Percentiles rank a stretch among this genome's conserved stretches.
phyloP scores from a whole-genome alignment of 148 eudicot genomes.

The Vaccinium macrocarpon region DNA sequence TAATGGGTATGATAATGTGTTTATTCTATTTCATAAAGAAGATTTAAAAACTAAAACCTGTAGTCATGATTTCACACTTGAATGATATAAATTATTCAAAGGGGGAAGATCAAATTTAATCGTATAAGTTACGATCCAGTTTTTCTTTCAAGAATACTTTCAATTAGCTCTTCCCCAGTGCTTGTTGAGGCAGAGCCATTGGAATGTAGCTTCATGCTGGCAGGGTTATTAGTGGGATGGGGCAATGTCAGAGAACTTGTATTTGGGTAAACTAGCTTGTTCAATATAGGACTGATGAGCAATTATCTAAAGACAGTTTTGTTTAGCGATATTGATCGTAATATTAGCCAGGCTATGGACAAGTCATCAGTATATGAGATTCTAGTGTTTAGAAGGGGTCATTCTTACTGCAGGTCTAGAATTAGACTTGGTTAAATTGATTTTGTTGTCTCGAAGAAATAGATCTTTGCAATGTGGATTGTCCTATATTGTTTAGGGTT shows the following conservation, averaged over 20 bases:
- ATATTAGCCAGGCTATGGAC: constrained; percentile 6
- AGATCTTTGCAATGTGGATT: neutral
- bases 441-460: neutral
- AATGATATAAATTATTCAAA: neutral
- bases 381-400: neutral
- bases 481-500: neutral
- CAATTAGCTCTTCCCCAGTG: neutral
- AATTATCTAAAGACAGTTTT: neutral
- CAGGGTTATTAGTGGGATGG: neutral
- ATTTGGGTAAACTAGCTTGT: neutral
- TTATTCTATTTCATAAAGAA: neutral
- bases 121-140: neutral
- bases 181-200: neutral
- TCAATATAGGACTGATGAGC: neutral
- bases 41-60: neutral
- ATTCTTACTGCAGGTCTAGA: neutral
- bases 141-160: neutral
- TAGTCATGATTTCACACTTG: neutral
- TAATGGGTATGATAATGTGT: neutral
- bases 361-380: neutral
- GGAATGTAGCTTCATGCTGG: neutral
- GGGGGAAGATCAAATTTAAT: neutral
- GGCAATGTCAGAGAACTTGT: neutral
- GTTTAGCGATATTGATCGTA: neutral
- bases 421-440: neutral